Conservation (phyloP, 495 filamentous ascomycete genomes). For the Pyrenopolyporus hunteri region DNA sequence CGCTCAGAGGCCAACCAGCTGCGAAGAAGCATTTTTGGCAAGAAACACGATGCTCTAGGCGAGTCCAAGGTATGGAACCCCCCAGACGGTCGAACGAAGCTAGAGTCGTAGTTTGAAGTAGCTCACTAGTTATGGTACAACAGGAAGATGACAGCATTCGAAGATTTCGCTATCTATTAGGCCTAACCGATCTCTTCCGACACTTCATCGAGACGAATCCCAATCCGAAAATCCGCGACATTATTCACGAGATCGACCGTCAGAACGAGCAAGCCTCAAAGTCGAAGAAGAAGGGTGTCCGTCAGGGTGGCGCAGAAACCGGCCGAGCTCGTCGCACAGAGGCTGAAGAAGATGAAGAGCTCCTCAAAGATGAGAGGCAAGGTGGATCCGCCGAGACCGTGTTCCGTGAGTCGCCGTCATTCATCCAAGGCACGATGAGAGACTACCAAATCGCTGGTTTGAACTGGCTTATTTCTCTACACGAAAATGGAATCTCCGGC, state of each 20-base stretch:
- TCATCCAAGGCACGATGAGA: constrained; percentile 87
- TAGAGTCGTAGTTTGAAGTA: neutral
- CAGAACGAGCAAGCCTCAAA: constrained; percentile 81
- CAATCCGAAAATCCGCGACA: constrained; percentile 86
- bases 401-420: constrained; percentile 90
- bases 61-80: constrained; percentile 77
- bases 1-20: constrained; percentile 84
- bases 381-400: constrained; percentile 85
- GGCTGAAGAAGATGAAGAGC: constrained; percentile 96
- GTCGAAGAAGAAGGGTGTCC: constrained; percentile 70
- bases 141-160: constrained; percentile 96
- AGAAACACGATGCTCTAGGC: constrained; percentile 88
- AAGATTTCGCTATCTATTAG: constrained; percentile 93
- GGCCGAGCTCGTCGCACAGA: constrained; percentile 87
- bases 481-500: constrained; percentile 98
- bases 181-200: constrained; percentile 95
- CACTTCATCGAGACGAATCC: constrained; percentile 99
- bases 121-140: constrained; percentile 33
- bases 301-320: constrained; percentile 83
- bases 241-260: constrained; percentile 90
- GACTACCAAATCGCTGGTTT: constrained; percentile 95
- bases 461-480: constrained; percentile 98
- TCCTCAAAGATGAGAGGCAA: constrained; percentile 87
- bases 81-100: neutral
- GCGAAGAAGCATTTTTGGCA: constrained; percentile 88